Conservation (phyloP, 805 yeast species). For the Wickerhamiella musiphila region DNA sequence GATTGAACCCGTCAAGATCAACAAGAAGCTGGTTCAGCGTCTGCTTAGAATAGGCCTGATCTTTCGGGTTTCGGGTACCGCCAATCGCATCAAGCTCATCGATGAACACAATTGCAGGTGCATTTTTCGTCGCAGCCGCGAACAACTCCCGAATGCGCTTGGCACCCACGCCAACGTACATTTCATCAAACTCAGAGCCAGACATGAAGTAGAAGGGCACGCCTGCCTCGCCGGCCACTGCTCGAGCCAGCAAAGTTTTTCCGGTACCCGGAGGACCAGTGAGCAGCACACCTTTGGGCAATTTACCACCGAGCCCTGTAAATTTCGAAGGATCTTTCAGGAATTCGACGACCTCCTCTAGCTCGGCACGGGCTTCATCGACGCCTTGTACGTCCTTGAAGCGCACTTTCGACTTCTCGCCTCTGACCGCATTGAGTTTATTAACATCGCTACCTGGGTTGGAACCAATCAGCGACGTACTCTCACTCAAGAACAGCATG, state of each 20-base stretch:
- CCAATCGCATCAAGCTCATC: conserved; percentile 99
- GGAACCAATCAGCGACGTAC: conserved; percentile 49
- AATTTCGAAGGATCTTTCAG: conserved; percentile 90
- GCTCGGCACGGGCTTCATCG: conserved; percentile 94
- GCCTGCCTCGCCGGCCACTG: conserved; percentile 98
- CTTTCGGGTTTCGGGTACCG: conserved; percentile 91
- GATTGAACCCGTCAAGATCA: conserved; percentile 84
- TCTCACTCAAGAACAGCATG: conserved; percentile 63
- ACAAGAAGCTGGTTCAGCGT: conserved; percentile 90
- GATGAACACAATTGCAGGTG: conserved; percentile 93
- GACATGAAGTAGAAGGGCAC: conserved; percentile 98
- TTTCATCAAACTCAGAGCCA: conserved; percentile 94
- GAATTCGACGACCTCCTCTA: conserved; percentile 96
- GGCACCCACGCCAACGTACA: conserved; percentile 98
- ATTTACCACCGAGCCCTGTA: conserved; percentile 91
- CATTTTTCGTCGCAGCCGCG: conserved; percentile 79
- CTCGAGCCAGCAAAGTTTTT: conserved; percentile 88
- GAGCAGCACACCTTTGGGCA: conserved; percentile 89
- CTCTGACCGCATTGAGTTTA: conserved; percentile 63
- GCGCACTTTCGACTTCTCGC: conserved; percentile 70
- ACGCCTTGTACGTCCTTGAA: conserved; percentile 93
- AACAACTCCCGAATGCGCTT: conserved; percentile 91
- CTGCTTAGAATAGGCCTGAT: conserved; percentile 96
- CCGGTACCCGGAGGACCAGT: conserved; percentile 99
- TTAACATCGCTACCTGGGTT: conserved; percentile 27